Percentiles rank a stretch among this genome's conserved stretches.
Evolutionary conservation across 2,329 filamentous ascomycete species (phyloP).

Genomic region (Niveomyces coronatus): DNA sequence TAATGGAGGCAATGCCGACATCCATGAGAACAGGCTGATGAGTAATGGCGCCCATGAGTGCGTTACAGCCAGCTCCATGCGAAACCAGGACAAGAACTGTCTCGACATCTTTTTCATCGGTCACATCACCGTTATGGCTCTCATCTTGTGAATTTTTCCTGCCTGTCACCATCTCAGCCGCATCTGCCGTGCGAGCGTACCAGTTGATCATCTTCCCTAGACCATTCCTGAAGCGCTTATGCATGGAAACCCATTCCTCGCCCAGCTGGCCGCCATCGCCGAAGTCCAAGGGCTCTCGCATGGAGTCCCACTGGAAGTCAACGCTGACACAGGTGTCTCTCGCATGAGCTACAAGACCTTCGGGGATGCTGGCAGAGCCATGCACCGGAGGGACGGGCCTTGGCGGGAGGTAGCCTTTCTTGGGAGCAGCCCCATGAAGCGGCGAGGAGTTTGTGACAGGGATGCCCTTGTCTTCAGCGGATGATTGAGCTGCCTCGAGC

Average conservation of each 20-base stretch:
- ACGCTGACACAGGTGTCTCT: constrained; percentile 74
- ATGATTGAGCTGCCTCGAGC: constrained; percentile 12
- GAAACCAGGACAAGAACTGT: constrained; percentile 81
- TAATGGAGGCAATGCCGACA: constrained; percentile 81
- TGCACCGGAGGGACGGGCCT: constrained; percentile 77
- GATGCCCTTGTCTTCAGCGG: constrained; percentile 18
- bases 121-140: constrained; percentile 19
- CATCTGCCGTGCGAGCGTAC: constrained; percentile 54
- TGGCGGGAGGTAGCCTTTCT: constrained; percentile 59
- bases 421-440: constrained; percentile 19
- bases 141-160: constrained; percentile 16
- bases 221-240: constrained; percentile 74
- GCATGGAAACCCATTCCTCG: constrained; percentile 95
- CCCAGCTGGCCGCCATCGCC: constrained; percentile 79
- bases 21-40: constrained; percentile 87
- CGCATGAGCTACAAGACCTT: constrained; percentile 83
- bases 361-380: constrained; percentile 67
- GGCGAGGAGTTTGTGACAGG: constrained; percentile 20
- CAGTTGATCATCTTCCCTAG: constrained; percentile 71
- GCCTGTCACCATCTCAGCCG: constrained; percentile 41
- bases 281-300: constrained; percentile 67
- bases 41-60: constrained; percentile 82
- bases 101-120: constrained; percentile 48
- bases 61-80: constrained; percentile 93
- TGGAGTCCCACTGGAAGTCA: constrained; percentile 97